Evolutionary conservation across 2,329 filamentous ascomycete genomes (phyloP), one percentile per base, ranked within the genome.

Genomic region (Sordariomycetes sp.): DNA sequence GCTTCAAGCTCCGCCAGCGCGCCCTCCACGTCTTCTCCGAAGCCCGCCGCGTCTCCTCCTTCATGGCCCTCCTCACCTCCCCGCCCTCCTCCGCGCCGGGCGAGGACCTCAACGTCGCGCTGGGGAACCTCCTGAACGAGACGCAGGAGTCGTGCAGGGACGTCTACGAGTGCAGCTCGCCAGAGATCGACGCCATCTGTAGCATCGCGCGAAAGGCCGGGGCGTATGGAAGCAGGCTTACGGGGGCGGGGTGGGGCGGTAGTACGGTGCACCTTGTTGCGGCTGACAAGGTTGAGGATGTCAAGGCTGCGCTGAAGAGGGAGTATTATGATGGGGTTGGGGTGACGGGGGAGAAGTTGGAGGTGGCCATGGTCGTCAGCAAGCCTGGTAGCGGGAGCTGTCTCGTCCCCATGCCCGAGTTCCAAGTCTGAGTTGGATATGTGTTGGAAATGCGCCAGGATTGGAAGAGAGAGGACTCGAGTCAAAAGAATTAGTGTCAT

Each of bases 171-270:
- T 97, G 92, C 74, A 94, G 87, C 65, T 95, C 89, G 64, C 84
- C 88, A 0, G 91, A 97, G 70, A 81, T 97, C n/a, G 92, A 99
- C 68, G 79, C 89, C 60, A 80, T 99, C 42, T 97, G 92, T 70
- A 70, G 77, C 45, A 86, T 97, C 62, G 91, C 91, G 0, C 78
- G 85, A 32, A 77, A 75, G 17, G 88, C 88, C 1, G 94, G 94
- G 2, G 83, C 88, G 20, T 90, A 90, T 67, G 94, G 92, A 32
- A 90, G 87, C 63, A 78, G 92, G 28, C 73, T 96, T 63, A 97
- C 92, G 0, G 94, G 94, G 45, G 94, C 94, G 0, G 94, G 94
- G 2, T 99, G 94, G 94, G 94, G 94, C 60, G 94, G 94, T 2
- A 97, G 94, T 73, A 94, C 84, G 60, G 92, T 99, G 59, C 94